A percentile compares a stretch with the other conserved stretches of the same genome.
These are phyloP conservation scores for Kwoniella europaea DNA, from an alignment of 768 basidiomycete genomes.

Conservation along the genomic window DNA sequence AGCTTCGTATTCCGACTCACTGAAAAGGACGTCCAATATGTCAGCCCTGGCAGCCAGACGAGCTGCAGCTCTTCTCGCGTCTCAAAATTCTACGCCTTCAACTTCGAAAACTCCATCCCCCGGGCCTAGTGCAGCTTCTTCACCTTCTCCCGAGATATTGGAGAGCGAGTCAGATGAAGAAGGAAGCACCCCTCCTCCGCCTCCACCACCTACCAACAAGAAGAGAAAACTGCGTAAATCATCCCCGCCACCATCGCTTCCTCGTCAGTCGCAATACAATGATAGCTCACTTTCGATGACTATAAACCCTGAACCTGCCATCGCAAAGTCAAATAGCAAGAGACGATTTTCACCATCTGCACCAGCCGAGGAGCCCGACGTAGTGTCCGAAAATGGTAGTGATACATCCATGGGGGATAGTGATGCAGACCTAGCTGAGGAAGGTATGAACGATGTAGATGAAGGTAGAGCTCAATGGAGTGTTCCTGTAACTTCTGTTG, in stretches of 20 bases:
- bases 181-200: background rate
- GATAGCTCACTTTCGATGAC: background rate
- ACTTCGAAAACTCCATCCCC: background rate
- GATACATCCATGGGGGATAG: conserved; percentile 25
- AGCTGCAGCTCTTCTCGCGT: conserved; percentile 38
- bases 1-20: background rate
- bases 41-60: conserved; percentile 51
- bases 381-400: conserved; percentile 5
- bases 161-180: background rate
- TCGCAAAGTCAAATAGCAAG: background rate
- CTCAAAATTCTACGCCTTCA: conserved; percentile 1
- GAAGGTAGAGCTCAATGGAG: conserved; percentile 29
- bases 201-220: conserved; percentile 13
- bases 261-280: background rate
- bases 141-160: background rate
- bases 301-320: background rate
- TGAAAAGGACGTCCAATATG: conserved; percentile 25
- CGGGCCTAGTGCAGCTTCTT: background rate
- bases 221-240: conserved; percentile 10
- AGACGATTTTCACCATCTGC: conserved; percentile 28
- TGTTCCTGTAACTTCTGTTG: conserved; percentile 20
- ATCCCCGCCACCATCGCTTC: background rate
- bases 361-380: conserved; percentile 16
- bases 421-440: conserved; percentile 23
- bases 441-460: conserved; percentile 22